Evolutionary conservation across 306 rosid species (phyloP).

Genomic region (Fragaria iinumae): DNA sequence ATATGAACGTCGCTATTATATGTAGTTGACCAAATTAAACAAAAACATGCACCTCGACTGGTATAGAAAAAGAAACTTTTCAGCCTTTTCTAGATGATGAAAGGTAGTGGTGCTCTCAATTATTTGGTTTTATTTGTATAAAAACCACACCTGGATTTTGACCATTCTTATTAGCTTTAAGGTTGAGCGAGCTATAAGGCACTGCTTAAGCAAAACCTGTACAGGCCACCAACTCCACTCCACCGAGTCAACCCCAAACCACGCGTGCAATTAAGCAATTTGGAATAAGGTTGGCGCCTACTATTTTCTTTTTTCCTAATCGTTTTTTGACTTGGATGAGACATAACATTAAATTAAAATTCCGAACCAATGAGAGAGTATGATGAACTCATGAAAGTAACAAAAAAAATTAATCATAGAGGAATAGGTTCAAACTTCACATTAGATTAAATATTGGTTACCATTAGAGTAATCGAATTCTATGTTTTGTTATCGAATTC

Average conservation of each 20-base stretch:
- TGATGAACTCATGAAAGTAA: background rate
- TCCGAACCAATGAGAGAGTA: background rate
- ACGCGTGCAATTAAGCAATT: slow-evolving; percentile 13
- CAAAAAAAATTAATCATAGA: no score
- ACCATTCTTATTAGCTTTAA: background rate
- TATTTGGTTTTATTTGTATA: background rate
- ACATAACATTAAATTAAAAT: background rate
- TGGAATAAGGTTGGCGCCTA: slow-evolving; percentile 5
- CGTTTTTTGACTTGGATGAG: background rate
- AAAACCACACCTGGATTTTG: background rate
- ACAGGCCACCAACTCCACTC: background rate
- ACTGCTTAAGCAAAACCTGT: background rate
- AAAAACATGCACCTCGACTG: background rate
- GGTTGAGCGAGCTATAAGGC: background rate
- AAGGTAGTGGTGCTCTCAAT: background rate
- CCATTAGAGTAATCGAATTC: background rate
- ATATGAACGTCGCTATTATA: background rate
- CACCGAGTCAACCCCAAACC: background rate
- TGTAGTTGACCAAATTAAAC: slow-evolving; percentile 12
- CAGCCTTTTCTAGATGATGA: background rate
- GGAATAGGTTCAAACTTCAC: background rate
- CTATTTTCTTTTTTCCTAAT: background rate
- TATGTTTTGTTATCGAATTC: background rate
- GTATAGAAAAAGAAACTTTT: background rate
- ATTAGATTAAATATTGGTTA: background rate